Conservation (phyloP, 2,329 filamentous ascomycete species). For the Fusarium cyanostomum region DNA sequence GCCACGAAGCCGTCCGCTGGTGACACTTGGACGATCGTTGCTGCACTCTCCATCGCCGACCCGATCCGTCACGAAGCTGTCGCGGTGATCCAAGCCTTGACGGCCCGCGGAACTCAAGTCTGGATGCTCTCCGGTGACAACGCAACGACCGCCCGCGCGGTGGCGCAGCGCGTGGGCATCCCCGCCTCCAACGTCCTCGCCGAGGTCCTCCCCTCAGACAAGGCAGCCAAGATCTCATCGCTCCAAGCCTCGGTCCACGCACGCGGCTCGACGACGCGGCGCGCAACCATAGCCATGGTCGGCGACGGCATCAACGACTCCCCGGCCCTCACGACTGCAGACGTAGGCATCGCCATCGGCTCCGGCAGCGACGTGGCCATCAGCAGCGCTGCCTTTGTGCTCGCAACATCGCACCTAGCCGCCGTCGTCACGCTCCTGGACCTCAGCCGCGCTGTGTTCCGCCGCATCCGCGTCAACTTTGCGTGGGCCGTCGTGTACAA, state of each 20-base stretch:
- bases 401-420: constrained; percentile 75
- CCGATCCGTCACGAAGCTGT: constrained; percentile 79
- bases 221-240: constrained; percentile 75
- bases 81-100: constrained; percentile 71
- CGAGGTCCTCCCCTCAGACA: constrained; percentile 85
- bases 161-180: constrained; percentile 81
- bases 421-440: constrained; percentile 78
- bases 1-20: constrained; percentile 52
- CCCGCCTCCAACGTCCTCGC: constrained; percentile 79
- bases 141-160: constrained; percentile 80
- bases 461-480: constrained; percentile 85
- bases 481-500: constrained; percentile 88
- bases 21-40: constrained; percentile 62
- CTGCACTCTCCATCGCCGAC: constrained; percentile 81
- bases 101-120: constrained; percentile 73
- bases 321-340: constrained; percentile 80
- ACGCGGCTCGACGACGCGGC: constrained; percentile 45
- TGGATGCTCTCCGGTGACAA: constrained; percentile 98
- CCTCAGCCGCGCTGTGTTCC: constrained; percentile 77
- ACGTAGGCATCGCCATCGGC: constrained; percentile 86
- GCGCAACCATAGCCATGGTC: constrained; percentile 78
- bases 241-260: constrained; percentile 64
- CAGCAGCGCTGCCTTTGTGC: constrained; percentile 81
- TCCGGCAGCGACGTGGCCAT: constrained; percentile 87
- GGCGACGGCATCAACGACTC: constrained; percentile 92